These are phyloP conservation scores for Dactylonectria macrodidyma DNA, from an alignment of 2,329 filamentous ascomycete genomes.

Conservation along the genomic window DNA sequence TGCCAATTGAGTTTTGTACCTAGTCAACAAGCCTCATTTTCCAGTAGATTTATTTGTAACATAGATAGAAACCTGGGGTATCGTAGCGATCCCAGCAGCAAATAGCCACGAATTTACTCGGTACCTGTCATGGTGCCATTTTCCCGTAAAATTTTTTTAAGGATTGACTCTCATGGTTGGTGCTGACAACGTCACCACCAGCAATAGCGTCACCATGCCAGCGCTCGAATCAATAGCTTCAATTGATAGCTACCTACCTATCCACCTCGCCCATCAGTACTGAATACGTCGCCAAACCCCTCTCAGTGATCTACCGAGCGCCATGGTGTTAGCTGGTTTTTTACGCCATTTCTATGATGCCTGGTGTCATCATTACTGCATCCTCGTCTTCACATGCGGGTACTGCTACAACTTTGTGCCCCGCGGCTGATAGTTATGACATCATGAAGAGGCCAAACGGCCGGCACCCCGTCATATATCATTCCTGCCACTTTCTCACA, in stretches of 20 bases:
- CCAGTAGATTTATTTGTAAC: not conserved
- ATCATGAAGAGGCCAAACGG: slow-evolving; percentile 44
- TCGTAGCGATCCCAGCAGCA: not conserved
- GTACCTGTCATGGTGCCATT: too few species aligned
- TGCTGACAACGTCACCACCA: not conserved
- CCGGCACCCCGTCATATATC: slow-evolving; percentile 40
- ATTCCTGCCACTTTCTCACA: slow-evolving; percentile 17
- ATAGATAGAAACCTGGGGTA: not conserved
- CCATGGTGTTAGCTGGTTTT: not conserved
- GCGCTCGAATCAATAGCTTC: not conserved
- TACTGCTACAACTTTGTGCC: slow-evolving; percentile 39
- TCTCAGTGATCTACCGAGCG: not conserved
- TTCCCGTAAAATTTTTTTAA: not conserved
- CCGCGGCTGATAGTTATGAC: slow-evolving; percentile 42
- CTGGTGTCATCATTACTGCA: slow-evolving; percentile 47
- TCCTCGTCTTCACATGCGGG: slow-evolving; percentile 40
- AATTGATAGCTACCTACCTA: not conserved
- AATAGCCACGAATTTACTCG: too few species aligned
- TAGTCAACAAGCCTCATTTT: not conserved
- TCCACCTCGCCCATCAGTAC: not conserved
- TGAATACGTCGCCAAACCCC: not conserved
- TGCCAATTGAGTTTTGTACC: not conserved
- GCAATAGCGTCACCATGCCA: not conserved
- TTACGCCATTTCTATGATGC: slow-evolving; percentile 31
- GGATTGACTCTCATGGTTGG: not conserved